Evolutionary conservation across 345 rosid genomes (phyloP).

Genomic region (Salix caprea): DNA sequence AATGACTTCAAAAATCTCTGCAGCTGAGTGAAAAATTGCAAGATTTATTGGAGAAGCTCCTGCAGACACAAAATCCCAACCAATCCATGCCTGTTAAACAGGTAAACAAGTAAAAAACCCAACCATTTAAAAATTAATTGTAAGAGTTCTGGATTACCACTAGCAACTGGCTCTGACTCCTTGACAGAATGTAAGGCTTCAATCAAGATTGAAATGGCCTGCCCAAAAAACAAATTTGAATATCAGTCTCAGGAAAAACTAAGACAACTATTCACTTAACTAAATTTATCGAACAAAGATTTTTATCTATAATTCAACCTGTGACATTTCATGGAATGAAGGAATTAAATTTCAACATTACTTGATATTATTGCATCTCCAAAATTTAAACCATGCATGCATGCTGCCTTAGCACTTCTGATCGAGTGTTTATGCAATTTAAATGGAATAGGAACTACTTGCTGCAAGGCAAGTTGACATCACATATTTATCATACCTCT

Average conservation of each 20-base stretch:
- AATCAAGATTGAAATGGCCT: conserved; percentile 76
- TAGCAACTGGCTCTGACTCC: conserved; percentile 67
- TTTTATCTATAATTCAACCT: not conserved
- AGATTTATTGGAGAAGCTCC: conserved; percentile 85
- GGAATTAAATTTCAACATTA: not conserved
- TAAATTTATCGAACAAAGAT: no score
- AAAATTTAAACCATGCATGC: conserved; percentile 6
- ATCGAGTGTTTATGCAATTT: conserved; percentile 3
- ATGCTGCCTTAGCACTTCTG: conserved; percentile 1
- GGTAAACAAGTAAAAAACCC: conserved; percentile 8
- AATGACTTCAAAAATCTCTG: conserved; percentile 90
- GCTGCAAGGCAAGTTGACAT: not conserved
- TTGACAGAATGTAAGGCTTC: conserved; percentile 80
- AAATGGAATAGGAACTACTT: conserved; percentile 7
- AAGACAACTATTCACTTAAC: not conserved
- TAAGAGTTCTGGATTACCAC: conserved; percentile 39
- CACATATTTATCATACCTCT: conserved; percentile 51
- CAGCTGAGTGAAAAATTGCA: conserved; percentile 94
- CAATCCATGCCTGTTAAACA: conserved; percentile 17
- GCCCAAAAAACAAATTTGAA: not conserved
- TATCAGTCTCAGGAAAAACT: not conserved
- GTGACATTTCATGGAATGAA: not conserved
- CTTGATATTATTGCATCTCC: not conserved
- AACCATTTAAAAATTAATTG: conserved; percentile 6
- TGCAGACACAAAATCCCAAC: conserved; percentile 37